These are phyloP conservation scores for Geotrichum cucujoidarum DNA, from an alignment of 1,139 yeast genomes.

Conservation along the genomic window DNA sequence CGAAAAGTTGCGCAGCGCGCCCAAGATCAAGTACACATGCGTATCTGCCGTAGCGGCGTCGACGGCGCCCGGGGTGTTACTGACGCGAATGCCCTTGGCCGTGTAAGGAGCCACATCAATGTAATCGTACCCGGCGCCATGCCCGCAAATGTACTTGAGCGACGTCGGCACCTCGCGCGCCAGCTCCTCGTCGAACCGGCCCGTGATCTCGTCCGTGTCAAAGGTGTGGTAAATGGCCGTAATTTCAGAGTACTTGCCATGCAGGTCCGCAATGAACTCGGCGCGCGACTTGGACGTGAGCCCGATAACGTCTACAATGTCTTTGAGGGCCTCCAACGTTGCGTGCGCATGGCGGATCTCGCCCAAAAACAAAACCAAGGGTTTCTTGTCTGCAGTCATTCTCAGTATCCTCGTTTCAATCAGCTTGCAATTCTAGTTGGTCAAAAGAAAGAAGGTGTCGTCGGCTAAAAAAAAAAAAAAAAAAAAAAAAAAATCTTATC, in stretches of 20 bases:
- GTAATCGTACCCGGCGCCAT: constrained; percentile 89
- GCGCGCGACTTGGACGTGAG: constrained; percentile 26
- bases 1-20: constrained; percentile 58
- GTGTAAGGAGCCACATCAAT: constrained; percentile 50
- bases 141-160: constrained; percentile 63
- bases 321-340: constrained; percentile 28
- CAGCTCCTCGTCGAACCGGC: constrained; percentile 71
- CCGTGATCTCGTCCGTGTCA: constrained; percentile 34
- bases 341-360: constrained; percentile 26
- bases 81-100: constrained; percentile 50
- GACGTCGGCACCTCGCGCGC: constrained; percentile 54
- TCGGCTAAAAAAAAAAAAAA: neutral
- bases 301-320: constrained; percentile 24
- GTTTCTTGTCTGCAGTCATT: constrained; percentile 13
- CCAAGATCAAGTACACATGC: constrained; percentile 53
- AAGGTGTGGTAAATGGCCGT: constrained; percentile 34
- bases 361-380: constrained; percentile 28
- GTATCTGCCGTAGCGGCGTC: constrained; percentile 76
- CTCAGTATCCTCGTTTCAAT: constrained; percentile 42
- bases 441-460: neutral
- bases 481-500: too few relatives aligned
- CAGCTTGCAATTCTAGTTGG: too few relatives aligned
- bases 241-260: constrained; percentile 33
- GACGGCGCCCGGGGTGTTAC: constrained; percentile 67
- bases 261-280: constrained; percentile 34